Evolutionary conservation across 768 basidiomycete genomes (phyloP).

Genomic region (Agrocybe praecox): DNA sequence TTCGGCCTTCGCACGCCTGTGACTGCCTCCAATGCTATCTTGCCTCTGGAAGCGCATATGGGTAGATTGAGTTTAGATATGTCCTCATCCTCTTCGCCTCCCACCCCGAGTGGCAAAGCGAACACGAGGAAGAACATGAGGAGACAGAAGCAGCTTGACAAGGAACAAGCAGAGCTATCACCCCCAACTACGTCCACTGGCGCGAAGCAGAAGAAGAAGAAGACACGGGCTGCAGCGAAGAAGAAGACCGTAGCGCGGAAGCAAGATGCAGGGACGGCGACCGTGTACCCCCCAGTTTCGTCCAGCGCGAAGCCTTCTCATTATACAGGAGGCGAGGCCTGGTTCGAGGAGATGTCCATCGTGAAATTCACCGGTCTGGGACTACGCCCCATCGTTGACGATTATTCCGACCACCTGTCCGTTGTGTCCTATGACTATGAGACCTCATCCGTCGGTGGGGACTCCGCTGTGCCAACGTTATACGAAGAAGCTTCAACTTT

Average conservation of each 20-base stretch:
- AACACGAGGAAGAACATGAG: neutral
- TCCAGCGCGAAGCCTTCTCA: conserved; percentile 1
- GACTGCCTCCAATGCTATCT: neutral
- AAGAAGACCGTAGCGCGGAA: conserved; percentile 5
- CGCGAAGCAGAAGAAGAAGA: conserved; percentile 14
- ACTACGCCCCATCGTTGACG: conserved; percentile 46
- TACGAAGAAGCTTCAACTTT: conserved; percentile 63
- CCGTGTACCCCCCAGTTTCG: conserved; percentile 11
- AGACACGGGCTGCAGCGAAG: conserved; percentile 11
- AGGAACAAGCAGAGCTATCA: neutral
- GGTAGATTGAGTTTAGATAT: conserved; percentile 8
- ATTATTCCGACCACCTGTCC: conserved; percentile 47
- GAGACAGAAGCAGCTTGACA: conserved; percentile 8
- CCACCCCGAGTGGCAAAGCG: neutral
- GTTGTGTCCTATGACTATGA: conserved; percentile 33
- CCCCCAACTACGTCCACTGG: neutral
- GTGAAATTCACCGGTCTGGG: conserved; percentile 19
- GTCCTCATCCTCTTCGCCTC: neutral
- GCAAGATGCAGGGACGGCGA: conserved; percentile 16
- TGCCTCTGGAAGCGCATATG: conserved; percentile 15
- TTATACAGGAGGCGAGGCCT: neutral
- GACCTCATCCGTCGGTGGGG: conserved; percentile 10
- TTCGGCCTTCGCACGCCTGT: conserved; percentile 9
- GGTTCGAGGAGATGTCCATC: conserved; percentile 12
- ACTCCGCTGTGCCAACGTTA: conserved; percentile 31